Evolutionary conservation across 179 eudicot genomes (phyloP).

Genomic region (Gypsophila paniculata): DNA sequence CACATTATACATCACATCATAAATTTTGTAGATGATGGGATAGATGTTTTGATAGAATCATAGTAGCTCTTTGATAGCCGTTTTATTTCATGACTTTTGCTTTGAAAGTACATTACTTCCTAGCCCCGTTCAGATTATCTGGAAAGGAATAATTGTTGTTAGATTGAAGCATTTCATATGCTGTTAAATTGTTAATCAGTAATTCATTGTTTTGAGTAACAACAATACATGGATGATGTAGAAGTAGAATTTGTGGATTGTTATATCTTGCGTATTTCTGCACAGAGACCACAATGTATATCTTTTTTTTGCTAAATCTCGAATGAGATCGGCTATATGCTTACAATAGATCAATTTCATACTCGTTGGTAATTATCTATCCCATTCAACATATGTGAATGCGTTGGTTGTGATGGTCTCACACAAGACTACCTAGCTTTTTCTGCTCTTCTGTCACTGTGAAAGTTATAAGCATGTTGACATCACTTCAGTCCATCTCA

Average conservation of each 20-base stretch:
- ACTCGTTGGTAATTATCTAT: too few species aligned
- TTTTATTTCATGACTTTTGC: constrained; percentile 2
- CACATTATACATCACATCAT: constrained; percentile 4
- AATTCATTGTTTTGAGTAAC: neutral
- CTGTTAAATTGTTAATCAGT: neutral
- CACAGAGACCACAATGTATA: too few species aligned
- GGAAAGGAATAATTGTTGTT: neutral
- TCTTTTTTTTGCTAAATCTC: too few species aligned
- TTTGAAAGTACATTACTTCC: neutral
- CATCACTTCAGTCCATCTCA: too few species aligned
- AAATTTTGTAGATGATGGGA: constrained; percentile 15
- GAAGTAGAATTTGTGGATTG: neutral
- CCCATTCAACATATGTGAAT: too few species aligned
- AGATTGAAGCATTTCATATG: neutral
- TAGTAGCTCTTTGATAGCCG: neutral
- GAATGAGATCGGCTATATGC: too few species aligned
- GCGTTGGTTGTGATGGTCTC: too few species aligned
- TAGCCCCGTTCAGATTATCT: neutral
- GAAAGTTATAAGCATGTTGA: too few species aligned
- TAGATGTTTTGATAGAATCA: neutral
- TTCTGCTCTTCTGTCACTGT: too few species aligned
- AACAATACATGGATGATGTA: neutral
- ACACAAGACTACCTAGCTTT: too few species aligned
- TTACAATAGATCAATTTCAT: too few species aligned
- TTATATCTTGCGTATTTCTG: too few species aligned